These are phyloP conservation scores for Fagopyrum esculentum DNA, from an alignment of 148 eudicot genomes.

Conservation along the genomic window DNA sequence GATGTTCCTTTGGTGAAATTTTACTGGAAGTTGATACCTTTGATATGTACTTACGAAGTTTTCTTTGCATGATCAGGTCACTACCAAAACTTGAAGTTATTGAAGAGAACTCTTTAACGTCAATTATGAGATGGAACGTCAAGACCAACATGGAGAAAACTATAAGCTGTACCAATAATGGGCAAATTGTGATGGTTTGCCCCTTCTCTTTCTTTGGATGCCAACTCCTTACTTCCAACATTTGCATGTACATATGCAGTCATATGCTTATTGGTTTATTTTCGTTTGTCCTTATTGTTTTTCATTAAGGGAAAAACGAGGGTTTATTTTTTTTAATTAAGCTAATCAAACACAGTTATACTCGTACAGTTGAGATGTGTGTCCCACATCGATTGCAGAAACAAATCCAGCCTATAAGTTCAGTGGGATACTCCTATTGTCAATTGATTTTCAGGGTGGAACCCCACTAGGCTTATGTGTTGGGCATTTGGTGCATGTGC, in stretches of 20 bases:
- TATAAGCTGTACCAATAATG: constrained; percentile 60
- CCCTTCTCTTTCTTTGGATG: constrained; percentile 6
- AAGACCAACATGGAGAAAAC: constrained; percentile 78
- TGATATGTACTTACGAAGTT: not conserved
- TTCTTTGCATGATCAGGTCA: constrained; percentile 38
- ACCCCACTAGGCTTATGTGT: too few species aligned
- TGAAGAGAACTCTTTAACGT: constrained; percentile 50
- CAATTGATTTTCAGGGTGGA: too few species aligned
- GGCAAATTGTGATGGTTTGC: constrained; percentile 72
- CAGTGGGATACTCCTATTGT: too few species aligned
- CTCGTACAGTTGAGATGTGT: not conserved
- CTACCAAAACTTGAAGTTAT: constrained; percentile 65
- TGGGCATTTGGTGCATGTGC: too few species aligned
- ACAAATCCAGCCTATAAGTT: too few species aligned
- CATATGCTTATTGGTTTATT: not conserved
- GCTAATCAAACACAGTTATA: not conserved
- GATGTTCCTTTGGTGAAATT: not conserved
- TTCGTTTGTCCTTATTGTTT: not conserved
- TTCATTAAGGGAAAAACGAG: not conserved
- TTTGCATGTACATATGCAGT: not conserved
- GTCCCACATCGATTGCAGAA: too few species aligned
- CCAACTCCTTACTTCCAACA: not conserved
- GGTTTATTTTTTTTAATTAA: not conserved
- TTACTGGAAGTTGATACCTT: not conserved
- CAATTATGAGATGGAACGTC: constrained; percentile 83